phyloP scores from a whole-genome alignment of 2,329 filamentous ascomycete genomes.

The Scedosporium minutisporum region DNA sequence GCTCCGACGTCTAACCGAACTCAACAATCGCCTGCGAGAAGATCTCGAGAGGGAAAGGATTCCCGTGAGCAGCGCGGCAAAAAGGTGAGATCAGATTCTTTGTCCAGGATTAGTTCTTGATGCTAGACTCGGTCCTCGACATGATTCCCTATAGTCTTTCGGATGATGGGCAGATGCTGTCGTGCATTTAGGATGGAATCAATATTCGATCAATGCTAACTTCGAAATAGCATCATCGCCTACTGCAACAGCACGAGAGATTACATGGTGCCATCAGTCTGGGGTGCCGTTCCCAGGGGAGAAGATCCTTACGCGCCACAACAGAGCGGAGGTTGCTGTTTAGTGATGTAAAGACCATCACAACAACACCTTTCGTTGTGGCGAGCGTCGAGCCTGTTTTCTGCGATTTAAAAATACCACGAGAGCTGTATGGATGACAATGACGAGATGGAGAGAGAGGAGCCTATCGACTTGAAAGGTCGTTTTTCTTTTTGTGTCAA shows the following conservation, averaged over 20 bases:
- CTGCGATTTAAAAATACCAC: neutral
- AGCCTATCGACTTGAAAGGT: neutral
- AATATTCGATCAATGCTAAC: neutral
- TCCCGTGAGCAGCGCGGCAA: conserved; percentile 86
- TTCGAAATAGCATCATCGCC: conserved; percentile 68
- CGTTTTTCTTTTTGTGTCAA: neutral
- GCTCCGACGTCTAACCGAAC: conserved; percentile 87
- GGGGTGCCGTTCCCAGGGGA: conserved; percentile 87
- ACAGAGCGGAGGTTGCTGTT: conserved; percentile 85
- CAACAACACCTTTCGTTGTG: neutral
- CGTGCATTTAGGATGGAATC: neutral
- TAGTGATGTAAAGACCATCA: conserved; percentile 63
- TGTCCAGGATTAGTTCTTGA: neutral
- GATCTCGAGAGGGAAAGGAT: conserved; percentile 93
- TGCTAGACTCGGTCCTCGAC: neutral
- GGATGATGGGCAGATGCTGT: neutral
- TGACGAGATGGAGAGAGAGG: neutral
- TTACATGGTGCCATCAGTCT: conserved; percentile 97
- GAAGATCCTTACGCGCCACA: conserved; percentile 98
- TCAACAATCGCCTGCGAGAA: conserved; percentile 92
- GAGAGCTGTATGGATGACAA: neutral
- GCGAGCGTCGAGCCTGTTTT: neutral
- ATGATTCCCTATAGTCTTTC: neutral
- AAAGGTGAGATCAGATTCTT: conserved; percentile 50
- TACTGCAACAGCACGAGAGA: conserved; percentile 98